Evolutionary conservation across 495 filamentous ascomycete species (phyloP).

Genomic region (Chaetomium fimeti): DNA sequence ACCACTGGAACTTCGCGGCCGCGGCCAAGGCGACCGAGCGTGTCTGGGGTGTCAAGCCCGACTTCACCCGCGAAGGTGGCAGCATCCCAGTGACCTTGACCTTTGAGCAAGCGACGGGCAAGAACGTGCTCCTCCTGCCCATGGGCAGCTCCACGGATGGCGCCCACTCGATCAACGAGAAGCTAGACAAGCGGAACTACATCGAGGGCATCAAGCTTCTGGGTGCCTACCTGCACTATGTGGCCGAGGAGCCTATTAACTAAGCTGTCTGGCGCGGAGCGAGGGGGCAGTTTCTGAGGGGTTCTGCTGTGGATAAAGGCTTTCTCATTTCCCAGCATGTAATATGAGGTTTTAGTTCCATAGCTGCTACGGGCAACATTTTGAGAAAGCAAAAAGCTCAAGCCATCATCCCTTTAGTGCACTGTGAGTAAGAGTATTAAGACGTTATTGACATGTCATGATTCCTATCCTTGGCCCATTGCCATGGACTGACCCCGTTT

Average conservation of each 20-base stretch:
- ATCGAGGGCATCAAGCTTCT: conserved; percentile 97
- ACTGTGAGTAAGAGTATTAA: no score
- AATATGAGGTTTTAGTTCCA: no score
- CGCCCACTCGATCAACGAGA: conserved; percentile 97
- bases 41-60: conserved; percentile 88
- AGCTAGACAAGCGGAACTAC: conserved; percentile 94
- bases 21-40: conserved; percentile 88
- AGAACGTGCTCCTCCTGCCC: conserved; percentile 92
- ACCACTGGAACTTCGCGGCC: conserved; percentile 97
- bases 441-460: neutral
- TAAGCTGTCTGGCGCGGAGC: conserved; percentile 19
- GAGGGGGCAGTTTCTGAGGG: no score
- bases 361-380: neutral
- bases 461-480: neutral
- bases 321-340: neutral
- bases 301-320: neutral
- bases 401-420: no score
- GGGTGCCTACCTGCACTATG: conserved; percentile 94
- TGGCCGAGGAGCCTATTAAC: conserved; percentile 76
- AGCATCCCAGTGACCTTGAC: conserved; percentile 96
- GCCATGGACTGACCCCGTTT: neutral
- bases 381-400: no score
- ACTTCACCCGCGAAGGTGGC: conserved; percentile 95
- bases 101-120: conserved; percentile 96
- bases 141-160: conserved; percentile 98